phyloP scores from a whole-genome alignment of 108 stramenopile genomes.

The Aurantiochytrium sp. region DNA sequence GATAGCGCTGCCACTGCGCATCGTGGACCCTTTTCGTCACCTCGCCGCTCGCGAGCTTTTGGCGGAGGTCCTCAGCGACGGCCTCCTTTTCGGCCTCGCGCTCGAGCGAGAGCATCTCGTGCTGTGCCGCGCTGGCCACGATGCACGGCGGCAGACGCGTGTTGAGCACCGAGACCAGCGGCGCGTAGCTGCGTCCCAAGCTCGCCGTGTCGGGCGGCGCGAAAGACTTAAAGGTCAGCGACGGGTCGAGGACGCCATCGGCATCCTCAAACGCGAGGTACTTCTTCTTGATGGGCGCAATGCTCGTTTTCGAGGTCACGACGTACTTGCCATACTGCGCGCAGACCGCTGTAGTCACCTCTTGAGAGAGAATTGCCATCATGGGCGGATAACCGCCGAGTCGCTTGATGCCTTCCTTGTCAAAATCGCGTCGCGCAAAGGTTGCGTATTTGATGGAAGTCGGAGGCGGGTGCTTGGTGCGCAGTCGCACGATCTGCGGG shows the following conservation, averaged over 20 bases:
- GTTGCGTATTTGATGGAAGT: conserved; percentile 57
- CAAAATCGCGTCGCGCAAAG: conserved; percentile 48
- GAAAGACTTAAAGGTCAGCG: background rate
- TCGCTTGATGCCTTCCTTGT: conserved; percentile 48
- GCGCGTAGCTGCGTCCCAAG: background rate
- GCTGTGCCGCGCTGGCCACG: background rate
- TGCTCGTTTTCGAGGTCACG: background rate
- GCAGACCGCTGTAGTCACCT: conserved; percentile 56
- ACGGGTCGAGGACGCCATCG: background rate
- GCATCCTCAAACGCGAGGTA: background rate
- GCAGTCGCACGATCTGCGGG: background rate
- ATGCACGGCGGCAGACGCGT: background rate
- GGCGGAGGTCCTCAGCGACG: background rate
- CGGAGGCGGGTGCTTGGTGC: conserved; percentile 55
- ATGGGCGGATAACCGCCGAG: conserved; percentile 50
- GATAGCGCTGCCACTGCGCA: background rate
- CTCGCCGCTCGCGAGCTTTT: background rate
- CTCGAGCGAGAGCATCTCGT: background rate
- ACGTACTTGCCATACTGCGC: conserved; percentile 64
- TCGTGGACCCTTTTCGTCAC: background rate
- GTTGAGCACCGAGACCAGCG: background rate
- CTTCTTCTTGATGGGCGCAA: background rate
- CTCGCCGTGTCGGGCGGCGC: background rate
- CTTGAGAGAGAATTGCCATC: conserved; percentile 41
- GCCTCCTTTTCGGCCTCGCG: background rate